These are phyloP conservation scores for Capsicum rhomboideum DNA, from an alignment of 257 asterid genomes.

Conservation along the genomic window DNA sequence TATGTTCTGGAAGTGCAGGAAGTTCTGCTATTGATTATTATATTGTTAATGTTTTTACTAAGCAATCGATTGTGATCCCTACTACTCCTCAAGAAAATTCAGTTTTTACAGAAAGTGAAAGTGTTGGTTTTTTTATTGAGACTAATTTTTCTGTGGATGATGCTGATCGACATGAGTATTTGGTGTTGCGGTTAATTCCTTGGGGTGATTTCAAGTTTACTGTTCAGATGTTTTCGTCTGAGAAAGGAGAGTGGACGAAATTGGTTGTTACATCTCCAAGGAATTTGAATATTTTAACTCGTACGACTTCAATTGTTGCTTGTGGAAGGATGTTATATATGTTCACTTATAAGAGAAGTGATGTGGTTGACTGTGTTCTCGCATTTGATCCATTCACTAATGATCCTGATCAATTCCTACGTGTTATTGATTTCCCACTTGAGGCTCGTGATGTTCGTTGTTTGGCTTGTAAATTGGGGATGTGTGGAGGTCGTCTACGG, in stretches of 20 bases:
- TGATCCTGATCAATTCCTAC: not conserved
- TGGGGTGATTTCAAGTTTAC: not conserved
- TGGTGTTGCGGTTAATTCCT: not conserved
- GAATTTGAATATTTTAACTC: not conserved
- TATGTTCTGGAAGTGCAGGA: not conserved
- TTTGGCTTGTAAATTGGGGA: not conserved
- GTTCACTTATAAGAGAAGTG: not conserved
- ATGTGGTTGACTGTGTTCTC: not conserved
- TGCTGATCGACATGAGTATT: not conserved
- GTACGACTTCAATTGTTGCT: not conserved
- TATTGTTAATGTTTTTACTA: not conserved
- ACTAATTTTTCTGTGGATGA: not conserved
- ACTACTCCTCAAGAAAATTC: not conserved
- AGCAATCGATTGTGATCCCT: not conserved
- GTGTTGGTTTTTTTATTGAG: not conserved
- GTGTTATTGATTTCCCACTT: not conserved
- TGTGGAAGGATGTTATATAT: not conserved
- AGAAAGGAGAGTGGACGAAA: not conserved
- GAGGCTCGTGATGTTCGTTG: not conserved
- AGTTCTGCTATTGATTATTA: not conserved
- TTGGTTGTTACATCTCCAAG: not conserved
- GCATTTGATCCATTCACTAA: not conserved
- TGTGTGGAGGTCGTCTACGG: not conserved
- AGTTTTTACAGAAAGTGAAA: not conserved
- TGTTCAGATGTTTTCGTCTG: not conserved